A percentile compares a stretch with the other conserved stretches of the same genome.
phyloP scores from a whole-genome alignment of 495 filamentous ascomycete species.

The Lichina pygmaea region DNA sequence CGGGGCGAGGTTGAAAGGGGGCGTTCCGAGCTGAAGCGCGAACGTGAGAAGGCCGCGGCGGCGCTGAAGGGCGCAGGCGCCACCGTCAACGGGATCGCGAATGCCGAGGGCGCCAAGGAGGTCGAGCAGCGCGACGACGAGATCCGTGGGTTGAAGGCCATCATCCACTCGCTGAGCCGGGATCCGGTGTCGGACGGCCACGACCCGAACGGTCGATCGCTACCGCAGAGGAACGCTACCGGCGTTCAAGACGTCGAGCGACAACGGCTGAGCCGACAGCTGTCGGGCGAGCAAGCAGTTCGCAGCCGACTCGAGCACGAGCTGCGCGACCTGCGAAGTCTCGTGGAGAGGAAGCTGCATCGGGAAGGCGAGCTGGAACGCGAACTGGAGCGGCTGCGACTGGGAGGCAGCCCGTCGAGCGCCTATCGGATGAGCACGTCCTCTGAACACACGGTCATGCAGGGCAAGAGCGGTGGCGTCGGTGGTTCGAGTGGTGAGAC shows the following conservation, averaged over 20 bases:
- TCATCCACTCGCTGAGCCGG: conserved; percentile 79
- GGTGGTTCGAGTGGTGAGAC: conserved; percentile 32
- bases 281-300: conserved; percentile 15
- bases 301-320: conserved; percentile 47
- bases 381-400: conserved; percentile 42
- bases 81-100: conserved; percentile 22
- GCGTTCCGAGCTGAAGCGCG: conserved; percentile 66
- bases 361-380: conserved; percentile 81
- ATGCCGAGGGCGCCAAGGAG: conserved; percentile 31
- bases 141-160: conserved; percentile 86
- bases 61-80: conserved; percentile 24
- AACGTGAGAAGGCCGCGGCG: conserved; percentile 65
- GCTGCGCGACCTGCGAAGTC: conserved; percentile 41
- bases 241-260: conserved; percentile 9
- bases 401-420: conserved; percentile 3
- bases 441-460: conserved; percentile 11
- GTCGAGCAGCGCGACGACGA: conserved; percentile 90
- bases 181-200: conserved; percentile 16
- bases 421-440: conserved; percentile 4
- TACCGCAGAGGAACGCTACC: conserved; percentile 16
- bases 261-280: conserved; percentile 23
- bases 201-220: conserved; percentile 8
- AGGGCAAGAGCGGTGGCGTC: conserved; percentile 23
- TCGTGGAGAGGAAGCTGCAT: conserved; percentile 38
- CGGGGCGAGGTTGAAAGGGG: conserved; percentile 87